Evolutionary conservation across 805 yeast species (phyloP).

Genomic region (Kluyveromyces siamensis): DNA sequence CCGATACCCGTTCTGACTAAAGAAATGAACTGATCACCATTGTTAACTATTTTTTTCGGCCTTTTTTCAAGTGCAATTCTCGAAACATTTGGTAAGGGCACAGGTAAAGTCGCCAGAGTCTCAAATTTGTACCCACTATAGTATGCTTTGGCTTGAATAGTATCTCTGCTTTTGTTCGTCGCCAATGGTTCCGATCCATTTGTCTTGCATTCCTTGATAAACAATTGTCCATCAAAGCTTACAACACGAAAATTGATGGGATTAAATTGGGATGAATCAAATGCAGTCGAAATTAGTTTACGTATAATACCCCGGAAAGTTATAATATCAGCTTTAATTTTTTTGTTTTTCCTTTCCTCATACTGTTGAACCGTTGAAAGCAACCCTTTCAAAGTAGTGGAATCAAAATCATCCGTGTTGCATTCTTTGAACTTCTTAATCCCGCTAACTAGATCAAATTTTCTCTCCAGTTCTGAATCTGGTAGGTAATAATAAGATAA

Average conservation of each 20-base stretch:
- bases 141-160: slow-evolving; percentile 21
- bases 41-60: slow-evolving; percentile 48
- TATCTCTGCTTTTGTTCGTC: slow-evolving; percentile 23
- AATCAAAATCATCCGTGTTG: slow-evolving; percentile 31
- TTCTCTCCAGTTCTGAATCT: slow-evolving; percentile 53
- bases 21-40: slow-evolving; percentile 67
- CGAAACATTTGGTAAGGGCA: slow-evolving; percentile 64
- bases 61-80: slow-evolving; percentile 64
- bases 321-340: slow-evolving; percentile 52
- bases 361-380: slow-evolving; percentile 44
- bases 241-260: slow-evolving; percentile 53
- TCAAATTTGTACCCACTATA: slow-evolving; percentile 85
- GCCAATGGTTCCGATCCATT: slow-evolving; percentile 33
- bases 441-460: slow-evolving; percentile 59
- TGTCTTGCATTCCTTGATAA: slow-evolving; percentile 40
- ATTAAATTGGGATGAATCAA: slow-evolving; percentile 45
- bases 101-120: slow-evolving; percentile 58
- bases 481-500: slow-evolving; percentile 77
- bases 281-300: slow-evolving; percentile 45
- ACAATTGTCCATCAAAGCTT: slow-evolving; percentile 67
- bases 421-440: slow-evolving; percentile 48
- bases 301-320: slow-evolving; percentile 79
- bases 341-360: slow-evolving; percentile 41
- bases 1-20: slow-evolving; percentile 87
- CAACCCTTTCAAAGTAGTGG: slow-evolving; percentile 39